Base-by-base conservation (phyloP, 495 filamentous ascomycete genomes). In the Letharia lupina region DNA sequence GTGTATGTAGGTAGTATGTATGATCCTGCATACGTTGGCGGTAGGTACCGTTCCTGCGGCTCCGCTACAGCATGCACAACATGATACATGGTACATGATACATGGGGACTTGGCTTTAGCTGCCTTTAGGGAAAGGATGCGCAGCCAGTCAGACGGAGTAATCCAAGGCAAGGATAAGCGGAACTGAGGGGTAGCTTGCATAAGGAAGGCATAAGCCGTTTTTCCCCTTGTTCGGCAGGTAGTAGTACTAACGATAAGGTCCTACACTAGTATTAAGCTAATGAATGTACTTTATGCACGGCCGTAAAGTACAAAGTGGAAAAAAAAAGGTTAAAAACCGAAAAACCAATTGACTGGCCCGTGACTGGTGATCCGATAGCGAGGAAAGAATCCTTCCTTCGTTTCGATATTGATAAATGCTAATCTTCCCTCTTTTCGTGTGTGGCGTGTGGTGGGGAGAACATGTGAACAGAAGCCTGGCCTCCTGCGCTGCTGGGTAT, bases 131-230 rank as follows among this genome's bases (percentile, higher is more conserved):
- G 13, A 11, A 57, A 33, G 50, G 57, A 60, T 65, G 28, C 33
- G 42, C 58, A 61, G 48, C 47, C 58, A 60, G 64, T 65, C 64
- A 60, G 64, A 65, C 45, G 28, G 54, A 40, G 18, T 40, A 35
- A 52, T 52, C n/a, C 20, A 45, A 15, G 64, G 64, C 64, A 65
- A 61, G 23, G 42, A 61, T 65, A 65, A 45, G 42, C 64, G 64
- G 64, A 28, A 44, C 11, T 48, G 64, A 54, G 58, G 64, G 64
- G 64, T 65, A 48, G 28, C 4, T 52, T 61, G 37, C 37, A 39
- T 39, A 39, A 39, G 23, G 23, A 28, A 28, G 23, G 64, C 57
- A 40, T 61, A 48, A 28, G 63, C 56, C 59, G 35, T 61, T 60
- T 60, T 54, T 40, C 23, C 9, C 48, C 62, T 41, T 52, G 15